Evolutionary conservation across 495 filamentous ascomycete species (phyloP), one percentile per base, ranked within the genome.

Genomic region (Penicillium arizonense): DNA sequence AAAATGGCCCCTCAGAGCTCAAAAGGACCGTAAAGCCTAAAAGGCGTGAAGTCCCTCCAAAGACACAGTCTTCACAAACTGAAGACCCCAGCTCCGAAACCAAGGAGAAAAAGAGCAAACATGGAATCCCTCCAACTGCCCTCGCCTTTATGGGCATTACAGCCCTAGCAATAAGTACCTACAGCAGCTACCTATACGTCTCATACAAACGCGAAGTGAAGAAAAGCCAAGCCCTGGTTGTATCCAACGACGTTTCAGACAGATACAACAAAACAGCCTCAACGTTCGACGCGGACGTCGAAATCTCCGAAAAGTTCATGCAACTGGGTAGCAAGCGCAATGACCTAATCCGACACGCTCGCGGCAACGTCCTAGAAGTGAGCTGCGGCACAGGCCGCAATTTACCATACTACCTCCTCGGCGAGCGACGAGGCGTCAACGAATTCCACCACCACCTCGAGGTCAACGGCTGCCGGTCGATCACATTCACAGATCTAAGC

Each of bases 321-420:
- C 82, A 89, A 20, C 71, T 94, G 59, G 77, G 74, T 9, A 57
- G 66, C 8, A 75, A 89, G 50, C 82, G 92, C 14, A 74, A 76
- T 32, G 70, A 78, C 44, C 75, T 97, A 5, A 78, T 82, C 5
- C 61, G 70, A 14, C 68, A 78, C 47, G 91, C 85, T 7, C 72
- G 75, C 13, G 94, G 95, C 2, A 75, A 97, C 67, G 91, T 97
- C 5, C 77, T 96, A 16, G 95, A 98, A 67, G 85, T 92, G 11
- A 88, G 88, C 44, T 88, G 88, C 36, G 95, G 94, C 18, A 96
- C 95, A n/a, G 94, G 95, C 0, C 76, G 93, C 36, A 98, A 97
- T 63, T 63, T 88, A 28, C 73, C 79, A 20, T 96, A 84, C 70
- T 97, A 95, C 67, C 70, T 78, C 32, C 53, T 81, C 4, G 70